Base-by-base conservation (phyloP, 345 rosid genomes). In the Salix brachista region DNA sequence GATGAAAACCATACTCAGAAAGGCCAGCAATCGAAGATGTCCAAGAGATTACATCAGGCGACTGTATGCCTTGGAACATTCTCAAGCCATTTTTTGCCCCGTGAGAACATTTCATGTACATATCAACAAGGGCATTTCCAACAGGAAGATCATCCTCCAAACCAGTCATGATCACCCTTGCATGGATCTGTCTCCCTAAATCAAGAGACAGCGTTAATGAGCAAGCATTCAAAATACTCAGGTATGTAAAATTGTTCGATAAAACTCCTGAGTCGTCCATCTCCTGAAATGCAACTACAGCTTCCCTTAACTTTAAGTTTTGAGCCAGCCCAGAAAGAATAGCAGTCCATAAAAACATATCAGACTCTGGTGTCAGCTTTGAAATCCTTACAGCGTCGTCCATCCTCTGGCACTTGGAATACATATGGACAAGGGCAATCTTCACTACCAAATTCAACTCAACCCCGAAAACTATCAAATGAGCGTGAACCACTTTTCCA, bases 1-100 rank as follows among this genome's bases (percentile, higher is more conserved):
- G 71, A 52, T 72, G 79, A 7, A 78, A 78, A 50, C 86, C 88
- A 62, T 87, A 87, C 46, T 83, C 87, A 48, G 79, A 78, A 79
- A 91, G 80, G 73, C 95, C 95, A 6, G 87, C 83, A 77, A 88
- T 86, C 84, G 91, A 81, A 37, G 91, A 83, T 52, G 97, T 89
- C 95, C 97, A 91, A 68, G 97, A 89, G 72, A 92, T 69, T 72
- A 88, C 85, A 77, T 90, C 85, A 21, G 88, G 90, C 8, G 84
- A 83, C 16, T 70, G 26, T 72, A 92, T 85, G 66, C 71, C 84
- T 72, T 78, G 41, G 72, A 92, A 90, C 25, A 85, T 80, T 84
- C 84, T 74, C 75, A 77, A 69, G 11, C 88, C 90, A 75, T 88
- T 80, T 56, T 80, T 86, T 44, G 82, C 71, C 5, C 36, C 67